Percentiles rank a stretch among this genome's conserved stretches.
phyloP scores from a whole-genome alignment of 345 rosid species.

The Eucalyptus pauciflora region DNA sequence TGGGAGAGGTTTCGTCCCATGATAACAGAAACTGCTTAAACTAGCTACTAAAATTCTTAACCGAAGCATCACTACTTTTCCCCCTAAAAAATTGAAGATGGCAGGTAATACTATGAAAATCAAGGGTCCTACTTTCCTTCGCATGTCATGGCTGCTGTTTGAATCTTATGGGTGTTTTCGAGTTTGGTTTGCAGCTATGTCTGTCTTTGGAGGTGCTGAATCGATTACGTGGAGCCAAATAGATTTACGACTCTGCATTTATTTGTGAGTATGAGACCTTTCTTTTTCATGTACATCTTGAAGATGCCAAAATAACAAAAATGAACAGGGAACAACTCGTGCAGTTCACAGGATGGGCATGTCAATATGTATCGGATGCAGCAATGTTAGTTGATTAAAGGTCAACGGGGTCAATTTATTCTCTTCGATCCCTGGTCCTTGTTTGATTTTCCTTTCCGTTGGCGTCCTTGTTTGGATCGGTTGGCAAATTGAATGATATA shows the following conservation, averaged over 20 bases:
- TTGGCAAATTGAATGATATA: slow-evolving; percentile 57
- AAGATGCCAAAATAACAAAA: background rate
- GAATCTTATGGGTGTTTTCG: background rate
- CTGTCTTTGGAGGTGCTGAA: background rate
- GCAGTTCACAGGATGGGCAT: background rate
- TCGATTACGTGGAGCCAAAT: background rate
- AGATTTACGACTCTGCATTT: background rate
- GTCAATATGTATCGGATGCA: background rate
- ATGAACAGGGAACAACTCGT: background rate
- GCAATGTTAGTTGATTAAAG: background rate
- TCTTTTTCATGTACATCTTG: background rate
- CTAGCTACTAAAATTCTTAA: background rate
- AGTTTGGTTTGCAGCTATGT: background rate
- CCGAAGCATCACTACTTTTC: background rate
- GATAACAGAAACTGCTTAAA: background rate
- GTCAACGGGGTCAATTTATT: background rate
- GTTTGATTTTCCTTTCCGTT: too few relatives aligned
- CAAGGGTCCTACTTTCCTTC: background rate
- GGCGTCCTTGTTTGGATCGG: background rate
- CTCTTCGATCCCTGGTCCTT: background rate
- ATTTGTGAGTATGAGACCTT: background rate
- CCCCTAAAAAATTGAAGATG: background rate
- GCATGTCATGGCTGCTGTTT: background rate
- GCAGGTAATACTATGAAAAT: background rate
- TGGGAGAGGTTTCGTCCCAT: background rate